Evolutionary conservation across 2,329 filamentous ascomycete genomes (phyloP), one percentile per base, ranked within the genome.

Genomic region (Colletotrichum tanaceti): DNA sequence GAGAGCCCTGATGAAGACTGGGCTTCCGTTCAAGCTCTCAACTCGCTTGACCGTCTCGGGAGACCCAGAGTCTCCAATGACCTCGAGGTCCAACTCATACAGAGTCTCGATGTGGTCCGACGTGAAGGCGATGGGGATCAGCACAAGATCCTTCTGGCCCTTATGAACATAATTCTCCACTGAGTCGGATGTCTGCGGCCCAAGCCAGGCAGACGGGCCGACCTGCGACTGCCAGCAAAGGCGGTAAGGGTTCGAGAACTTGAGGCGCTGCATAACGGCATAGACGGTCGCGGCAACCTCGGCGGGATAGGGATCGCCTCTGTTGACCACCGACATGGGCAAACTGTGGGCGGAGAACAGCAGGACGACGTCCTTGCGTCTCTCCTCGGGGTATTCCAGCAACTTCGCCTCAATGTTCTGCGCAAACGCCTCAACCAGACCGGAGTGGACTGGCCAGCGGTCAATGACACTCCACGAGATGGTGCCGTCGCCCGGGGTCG

Each of bases 71-170:
- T 97, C 94, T 66, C 93, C 92, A 75, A 99, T 98, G 46, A 99
- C 93, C 80, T 99, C 96, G 74, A 93, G 86, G 78, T 99, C 96
- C 60, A 99, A 84, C 79, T 99, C 96, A 78, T 91, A 98, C 0
- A 99, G 84, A 0, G 96, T 99, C 82, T 99, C 96, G 73, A 99
- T 99, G 77, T 99, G 96, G 75, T 99, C 96, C n/a, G 93, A 97
- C 0, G 96, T 99, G 78, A 99, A 99, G 6, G 96, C 96, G 72
- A 99, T 97, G 0, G 96, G 96, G 64, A 99, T 93, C 7, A 99
- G 85, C 1, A 98, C 85, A 63, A 99, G 85, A 76, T 99, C 94
- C 63, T 91, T 97, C 76, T 98, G 93, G 0, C 95, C 96, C 80
- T 96, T 94, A 76, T 92, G 89, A 72, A 98, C 90, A 77, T 98